Base-by-base conservation (phyloP, 2,329 filamentous ascomycete species). In the Paracorniculantispora psalliotae region DNA sequence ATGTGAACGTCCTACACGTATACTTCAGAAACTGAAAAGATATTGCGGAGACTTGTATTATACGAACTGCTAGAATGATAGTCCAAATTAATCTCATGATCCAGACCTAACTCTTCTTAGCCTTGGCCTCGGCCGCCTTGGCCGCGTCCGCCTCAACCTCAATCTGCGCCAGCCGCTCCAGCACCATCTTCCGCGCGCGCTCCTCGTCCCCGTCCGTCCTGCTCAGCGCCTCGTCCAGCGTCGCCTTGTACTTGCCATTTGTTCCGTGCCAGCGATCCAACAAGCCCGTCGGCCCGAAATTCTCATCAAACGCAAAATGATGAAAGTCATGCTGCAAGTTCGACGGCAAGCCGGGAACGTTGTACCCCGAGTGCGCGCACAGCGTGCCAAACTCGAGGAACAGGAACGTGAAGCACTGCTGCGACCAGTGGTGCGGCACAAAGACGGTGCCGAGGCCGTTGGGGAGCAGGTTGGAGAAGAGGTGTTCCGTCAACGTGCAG, bases 401-500 rank as follows among this genome's bases (percentile, higher is more conserved):
- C 9, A 62, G 25, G 19, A 64, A 64, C 0, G 59, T 61, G 19
- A 64, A 64, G 30, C 59, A 48, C 28, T 41, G 48, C 56, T 64
- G 62, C 2, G 61, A 60, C 62, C 61, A 63, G 51, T 64, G 62
- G 41, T 64, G 62, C 2, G 59, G 57, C 2, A 64, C 57, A 4
- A 63, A 12, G 3, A 61, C 1, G 3, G 51, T 48, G 17, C 59
- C 62, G n/a, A 81, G 64, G 1, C 71, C 71, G 13, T 81, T 74
- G 1, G 80, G 79, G 35, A 81, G 63, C 6, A 75, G 71, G 63
- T 81, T 81, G 12, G 79, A 76, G 17, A 80, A 61, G 3, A 82
- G 61, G 63, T 81, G 78, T 66, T 82, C 80, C 35, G 78, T 62
- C 1, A 79, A 77, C 62, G 81, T 79, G 1, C 78, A 78, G 61